phyloP scores from a whole-genome alignment of 257 asterid species.

The Fraxinus quadrangulata region DNA sequence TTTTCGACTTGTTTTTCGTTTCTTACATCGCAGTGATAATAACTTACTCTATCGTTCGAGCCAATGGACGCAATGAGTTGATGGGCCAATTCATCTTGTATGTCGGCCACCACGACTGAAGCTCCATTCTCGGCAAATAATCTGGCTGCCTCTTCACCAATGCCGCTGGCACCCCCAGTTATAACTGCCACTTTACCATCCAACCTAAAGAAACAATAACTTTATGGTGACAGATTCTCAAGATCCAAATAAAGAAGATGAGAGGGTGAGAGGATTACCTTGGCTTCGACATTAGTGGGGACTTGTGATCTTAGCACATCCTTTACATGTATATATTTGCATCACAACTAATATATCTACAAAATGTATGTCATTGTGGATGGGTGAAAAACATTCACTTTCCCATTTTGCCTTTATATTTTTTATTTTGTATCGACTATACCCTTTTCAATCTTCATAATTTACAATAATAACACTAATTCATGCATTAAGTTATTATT shows the following conservation, averaged over 20 bases:
- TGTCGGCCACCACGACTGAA: constrained; percentile 52
- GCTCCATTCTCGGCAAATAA: constrained; percentile 61
- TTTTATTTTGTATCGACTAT: too few relatives aligned
- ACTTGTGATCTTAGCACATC: not conserved
- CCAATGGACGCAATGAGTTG: constrained; percentile 35
- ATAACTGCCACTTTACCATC: constrained; percentile 69
- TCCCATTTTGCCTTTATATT: too few relatives aligned
- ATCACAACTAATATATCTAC: too few relatives aligned
- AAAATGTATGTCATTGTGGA: too few relatives aligned
- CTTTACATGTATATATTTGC: too few relatives aligned
- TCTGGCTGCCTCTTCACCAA: constrained; percentile 57
- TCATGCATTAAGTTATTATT: too few relatives aligned
- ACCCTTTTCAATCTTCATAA: too few relatives aligned
- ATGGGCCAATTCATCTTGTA: constrained; percentile 53
- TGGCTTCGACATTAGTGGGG: constrained; percentile 31
- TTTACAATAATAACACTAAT: too few relatives aligned
- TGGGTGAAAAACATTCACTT: too few relatives aligned
- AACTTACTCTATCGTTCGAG: constrained; percentile 39
- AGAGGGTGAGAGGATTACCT: constrained; percentile 24
- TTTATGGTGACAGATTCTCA: not conserved
- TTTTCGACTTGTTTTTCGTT: constrained; percentile 59
- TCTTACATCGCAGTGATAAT: constrained; percentile 58
- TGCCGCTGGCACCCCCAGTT: constrained; percentile 84
- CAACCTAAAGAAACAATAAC: constrained; percentile 33
- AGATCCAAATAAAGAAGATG: constrained; percentile 10